Evolutionary conservation across 2,329 filamentous ascomycete genomes (phyloP).

Genomic region (Talaromyces funiculosus): DNA sequence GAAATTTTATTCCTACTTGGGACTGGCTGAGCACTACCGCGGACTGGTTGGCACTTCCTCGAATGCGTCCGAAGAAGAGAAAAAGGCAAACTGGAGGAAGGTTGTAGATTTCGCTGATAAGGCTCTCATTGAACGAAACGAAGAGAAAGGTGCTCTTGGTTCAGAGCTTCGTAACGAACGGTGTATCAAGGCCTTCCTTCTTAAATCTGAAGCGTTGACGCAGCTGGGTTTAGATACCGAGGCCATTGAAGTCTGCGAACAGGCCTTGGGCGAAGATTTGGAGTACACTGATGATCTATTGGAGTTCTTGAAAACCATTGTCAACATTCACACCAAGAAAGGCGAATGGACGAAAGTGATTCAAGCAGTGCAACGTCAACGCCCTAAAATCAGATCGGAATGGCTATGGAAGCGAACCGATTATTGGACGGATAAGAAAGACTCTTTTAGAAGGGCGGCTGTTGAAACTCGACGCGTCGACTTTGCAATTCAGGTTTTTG

Average conservation of each 20-base stretch:
- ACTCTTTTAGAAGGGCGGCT: constrained; percentile 1
- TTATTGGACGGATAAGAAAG: neutral
- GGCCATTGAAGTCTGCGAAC: neutral
- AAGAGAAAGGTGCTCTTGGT: constrained; percentile 5
- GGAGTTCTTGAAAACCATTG: neutral
- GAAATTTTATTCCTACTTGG: constrained; percentile 2
- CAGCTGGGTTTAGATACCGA: neutral
- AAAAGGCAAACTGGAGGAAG: neutral
- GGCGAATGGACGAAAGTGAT: neutral
- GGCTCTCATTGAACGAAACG: neutral
- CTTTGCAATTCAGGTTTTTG: neutral
- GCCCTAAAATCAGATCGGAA: neutral
- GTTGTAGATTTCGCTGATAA: neutral
- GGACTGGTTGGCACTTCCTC: neutral
- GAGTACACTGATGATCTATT: neutral
- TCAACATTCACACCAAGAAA: constrained; percentile 2
- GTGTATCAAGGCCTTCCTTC: neutral
- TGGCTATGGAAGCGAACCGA: neutral
- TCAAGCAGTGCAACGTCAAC: neutral
- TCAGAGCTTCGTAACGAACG: constrained; percentile 3
- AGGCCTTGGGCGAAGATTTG: neutral
- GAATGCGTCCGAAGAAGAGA: neutral
- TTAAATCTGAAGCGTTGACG: neutral
- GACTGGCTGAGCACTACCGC: neutral
- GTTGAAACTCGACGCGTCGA: neutral